Base-by-base conservation (phyloP, 345 rosid genomes). In the Gossypioides kirkii region DNA sequence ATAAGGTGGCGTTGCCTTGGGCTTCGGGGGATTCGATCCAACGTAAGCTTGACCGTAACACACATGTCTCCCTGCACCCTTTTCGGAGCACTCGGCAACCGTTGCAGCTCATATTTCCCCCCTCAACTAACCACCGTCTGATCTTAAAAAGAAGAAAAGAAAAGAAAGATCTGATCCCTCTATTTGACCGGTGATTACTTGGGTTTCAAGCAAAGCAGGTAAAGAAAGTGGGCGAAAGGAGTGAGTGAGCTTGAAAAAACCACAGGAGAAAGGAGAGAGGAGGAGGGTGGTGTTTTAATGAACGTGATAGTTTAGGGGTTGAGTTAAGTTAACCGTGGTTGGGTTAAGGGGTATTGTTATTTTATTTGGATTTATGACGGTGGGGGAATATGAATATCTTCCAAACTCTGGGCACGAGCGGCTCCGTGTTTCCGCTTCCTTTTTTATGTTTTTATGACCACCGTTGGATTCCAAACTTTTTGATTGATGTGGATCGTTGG, bases 371-470 rank as follows among this genome's bases (percentile, higher is more conserved):
- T 58, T 58, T 58, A 25, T 60, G 43, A 14, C 16, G 69, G 50
- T 66, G 72, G 54, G 38, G 38, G 38, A 32, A 81, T 12, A 18
- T 20, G 72, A 77, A 81, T 84, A 82, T 79, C 86, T 84, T 87
- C 94, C 94, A 54, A 85, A 85, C 88, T 85, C 88, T 85, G 85
- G 87, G 95, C 85, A 84, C 85, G 86, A 85, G 86, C 95, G 89
- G 85, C 86, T 86, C 83, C 95, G 75, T 58, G 87, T 90, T 81
- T 85, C 87, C 95, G 92, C 95, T 73, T 78, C 84, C 55, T 67
- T 78, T 54, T 45, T 59, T 11, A 47, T 43, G 47, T 36, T 42
- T 50, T 26, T 42, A 62, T 41, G 36, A 68, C 18, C 20, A 78
- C 84, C 78, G 82, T 78, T 18, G 61, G 84, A 78, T 78, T 70